Conservation (phyloP, 768 basidiomycete species). For the Gyrodon lividus region DNA sequence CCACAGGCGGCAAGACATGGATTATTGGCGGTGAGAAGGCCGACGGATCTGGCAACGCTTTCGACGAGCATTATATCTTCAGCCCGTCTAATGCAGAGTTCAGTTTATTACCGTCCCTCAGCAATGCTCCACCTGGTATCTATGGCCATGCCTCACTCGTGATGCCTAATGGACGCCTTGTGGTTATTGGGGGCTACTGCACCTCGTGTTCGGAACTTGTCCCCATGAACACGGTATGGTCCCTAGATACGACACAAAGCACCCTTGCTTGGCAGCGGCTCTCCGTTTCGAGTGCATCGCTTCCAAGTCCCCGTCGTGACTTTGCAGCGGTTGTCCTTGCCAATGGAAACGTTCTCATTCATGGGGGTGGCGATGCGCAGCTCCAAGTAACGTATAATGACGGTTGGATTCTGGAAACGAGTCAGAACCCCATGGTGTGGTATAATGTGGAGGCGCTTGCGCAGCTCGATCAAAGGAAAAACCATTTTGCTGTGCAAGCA, state of each 20-base stretch:
- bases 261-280: slow-evolving; percentile 50
- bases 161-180: slow-evolving; percentile 63
- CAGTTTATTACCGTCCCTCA: slow-evolving; percentile 47
- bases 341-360: slow-evolving; percentile 62
- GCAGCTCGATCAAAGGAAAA: slow-evolving; percentile 61
- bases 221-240: slow-evolving; percentile 60
- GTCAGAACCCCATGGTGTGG: slow-evolving; percentile 61
- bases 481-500: slow-evolving; percentile 69
- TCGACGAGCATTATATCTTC: slow-evolving; percentile 67
- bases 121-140: slow-evolving; percentile 60
- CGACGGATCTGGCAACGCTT: slow-evolving; percentile 70
- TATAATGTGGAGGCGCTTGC: slow-evolving; percentile 46
- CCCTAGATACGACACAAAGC: slow-evolving; percentile 54
- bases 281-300: slow-evolving; percentile 34
- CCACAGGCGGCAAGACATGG: slow-evolving; percentile 54
- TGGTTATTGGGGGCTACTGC: slow-evolving; percentile 75
- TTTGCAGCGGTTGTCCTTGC: slow-evolving; percentile 56
- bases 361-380: slow-evolving; percentile 69
- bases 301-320: slow-evolving; percentile 60
- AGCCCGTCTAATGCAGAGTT: slow-evolving; percentile 51
- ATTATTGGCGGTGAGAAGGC: slow-evolving; percentile 78
- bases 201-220: slow-evolving; percentile 46
- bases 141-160: slow-evolving; percentile 72
- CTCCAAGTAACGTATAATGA: slow-evolving; percentile 56
- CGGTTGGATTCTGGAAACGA: slow-evolving; percentile 71